Percentiles rank a stretch among this genome's conserved stretches.
Evolutionary conservation across 2,329 filamentous ascomycete species (phyloP).

Genomic region (Pseudogymnoascus sp.): DNA sequence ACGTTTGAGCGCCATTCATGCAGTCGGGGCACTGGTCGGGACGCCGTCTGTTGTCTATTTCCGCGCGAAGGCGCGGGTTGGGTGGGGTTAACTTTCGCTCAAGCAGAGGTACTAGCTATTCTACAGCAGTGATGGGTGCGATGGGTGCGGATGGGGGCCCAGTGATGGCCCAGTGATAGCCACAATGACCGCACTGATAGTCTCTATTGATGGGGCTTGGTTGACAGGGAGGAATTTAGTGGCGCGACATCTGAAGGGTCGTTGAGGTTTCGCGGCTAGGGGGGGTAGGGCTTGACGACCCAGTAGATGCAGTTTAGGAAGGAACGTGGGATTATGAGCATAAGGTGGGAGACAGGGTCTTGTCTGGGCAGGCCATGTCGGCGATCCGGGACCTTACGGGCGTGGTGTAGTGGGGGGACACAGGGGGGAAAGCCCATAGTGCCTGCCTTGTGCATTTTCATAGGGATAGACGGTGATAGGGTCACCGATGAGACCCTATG

Average conservation of each 20-base stretch:
- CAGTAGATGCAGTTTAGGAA: slow-evolving; percentile 1
- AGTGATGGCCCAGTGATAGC: not conserved
- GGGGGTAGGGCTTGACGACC: not conserved
- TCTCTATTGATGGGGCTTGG: not conserved
- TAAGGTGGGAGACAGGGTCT: not conserved
- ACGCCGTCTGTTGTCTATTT: not conserved
- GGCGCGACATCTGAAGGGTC: not conserved
- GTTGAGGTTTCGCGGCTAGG: not conserved
- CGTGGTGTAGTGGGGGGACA: not conserved
- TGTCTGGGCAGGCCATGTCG: not conserved
- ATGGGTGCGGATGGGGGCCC: too few species aligned
- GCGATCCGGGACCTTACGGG: not conserved
- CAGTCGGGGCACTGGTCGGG: not conserved
- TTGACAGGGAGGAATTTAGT: not conserved
- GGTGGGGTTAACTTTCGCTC: not conserved
- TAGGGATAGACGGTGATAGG: not conserved
- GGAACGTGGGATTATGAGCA: not conserved
- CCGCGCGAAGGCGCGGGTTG: not conserved
- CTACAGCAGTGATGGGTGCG: not conserved
- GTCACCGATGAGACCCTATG: not conserved
- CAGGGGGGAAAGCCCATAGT: not conserved
- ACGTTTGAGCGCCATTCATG: not conserved
- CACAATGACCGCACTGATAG: not conserved
- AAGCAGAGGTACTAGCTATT: not conserved
- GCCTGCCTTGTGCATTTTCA: not conserved